These are phyloP conservation scores for Rosa multiflora DNA, from an alignment of 306 rosid genomes.

Conservation along the genomic window DNA sequence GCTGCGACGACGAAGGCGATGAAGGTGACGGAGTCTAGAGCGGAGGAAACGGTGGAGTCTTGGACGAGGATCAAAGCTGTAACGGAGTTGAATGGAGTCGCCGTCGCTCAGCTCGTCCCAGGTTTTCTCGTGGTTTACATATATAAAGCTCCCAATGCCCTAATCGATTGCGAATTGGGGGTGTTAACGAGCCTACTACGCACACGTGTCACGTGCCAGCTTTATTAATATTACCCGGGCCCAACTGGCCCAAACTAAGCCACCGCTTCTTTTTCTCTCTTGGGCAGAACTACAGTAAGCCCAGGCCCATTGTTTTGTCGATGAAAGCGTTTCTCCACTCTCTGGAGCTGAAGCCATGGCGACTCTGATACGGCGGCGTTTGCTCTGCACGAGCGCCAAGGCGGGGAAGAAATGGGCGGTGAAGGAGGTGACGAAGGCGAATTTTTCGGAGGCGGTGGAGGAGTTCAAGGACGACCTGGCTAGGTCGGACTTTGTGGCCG, in stretches of 20 bases:
- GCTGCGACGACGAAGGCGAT: not conserved
- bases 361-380: conserved; percentile 47
- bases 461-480: conserved; percentile 52
- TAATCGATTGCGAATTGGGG: conserved; percentile 16
- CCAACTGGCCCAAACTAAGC: not conserved
- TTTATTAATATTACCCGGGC: not conserved
- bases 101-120: conserved; percentile 11
- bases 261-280: not conserved
- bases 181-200: not conserved
- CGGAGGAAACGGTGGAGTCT: not conserved
- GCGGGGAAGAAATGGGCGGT: conserved; percentile 48
- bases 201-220: conserved; percentile 14
- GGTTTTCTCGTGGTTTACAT: not conserved
- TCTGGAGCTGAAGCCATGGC: conserved; percentile 10
- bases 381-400: conserved; percentile 33
- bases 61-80: conserved; percentile 5
- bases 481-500: conserved; percentile 62
- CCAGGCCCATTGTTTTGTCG: not conserved
- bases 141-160: conserved; percentile 22
- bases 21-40: not conserved
- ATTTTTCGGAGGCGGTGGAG: conserved; percentile 54
- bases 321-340: not conserved
- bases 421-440: conserved; percentile 65
- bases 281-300: not conserved
- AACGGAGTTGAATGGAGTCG: conserved; percentile 4